Evolutionary conservation across 257 asterid genomes (phyloP).

Genomic region (Solanum neorickii): DNA sequence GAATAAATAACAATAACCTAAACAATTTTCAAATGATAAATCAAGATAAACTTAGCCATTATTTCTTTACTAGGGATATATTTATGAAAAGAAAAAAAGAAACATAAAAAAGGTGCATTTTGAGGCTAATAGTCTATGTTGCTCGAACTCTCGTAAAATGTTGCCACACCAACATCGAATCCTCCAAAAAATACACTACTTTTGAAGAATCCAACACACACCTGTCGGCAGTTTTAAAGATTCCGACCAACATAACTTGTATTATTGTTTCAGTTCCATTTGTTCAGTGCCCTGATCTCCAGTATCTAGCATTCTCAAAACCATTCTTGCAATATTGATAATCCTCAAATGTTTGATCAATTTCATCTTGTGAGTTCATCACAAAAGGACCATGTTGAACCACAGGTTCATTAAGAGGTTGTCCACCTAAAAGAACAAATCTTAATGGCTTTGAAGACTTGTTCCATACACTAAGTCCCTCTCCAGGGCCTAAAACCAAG

Average conservation of each 20-base stretch:
- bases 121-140: not conserved
- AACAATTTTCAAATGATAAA: conserved; percentile 3
- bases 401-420: conserved; percentile 81
- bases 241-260: not conserved
- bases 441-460: conserved; percentile 38
- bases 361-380: conserved; percentile 86
- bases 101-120: not conserved
- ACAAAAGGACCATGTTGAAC: conserved; percentile 92
- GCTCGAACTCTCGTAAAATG: not conserved
- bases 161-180: not conserved
- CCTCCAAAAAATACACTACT: not conserved
- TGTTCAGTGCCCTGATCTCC: conserved; percentile 38
- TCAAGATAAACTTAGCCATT: conserved; percentile 4
- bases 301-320: conserved; percentile 66
- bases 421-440: conserved; percentile 64
- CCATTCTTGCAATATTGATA: conserved; percentile 71
- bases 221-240: not conserved
- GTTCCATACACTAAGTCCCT: conserved; percentile 85
- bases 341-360: conserved; percentile 68
- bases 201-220: not conserved
- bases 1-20: not conserved
- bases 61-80: not conserved
- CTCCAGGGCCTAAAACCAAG: conserved; percentile 76
- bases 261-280: not conserved
- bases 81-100: not conserved